Base-by-base conservation (phyloP, 116 monocot genomes). In the Zostera marina region DNA sequence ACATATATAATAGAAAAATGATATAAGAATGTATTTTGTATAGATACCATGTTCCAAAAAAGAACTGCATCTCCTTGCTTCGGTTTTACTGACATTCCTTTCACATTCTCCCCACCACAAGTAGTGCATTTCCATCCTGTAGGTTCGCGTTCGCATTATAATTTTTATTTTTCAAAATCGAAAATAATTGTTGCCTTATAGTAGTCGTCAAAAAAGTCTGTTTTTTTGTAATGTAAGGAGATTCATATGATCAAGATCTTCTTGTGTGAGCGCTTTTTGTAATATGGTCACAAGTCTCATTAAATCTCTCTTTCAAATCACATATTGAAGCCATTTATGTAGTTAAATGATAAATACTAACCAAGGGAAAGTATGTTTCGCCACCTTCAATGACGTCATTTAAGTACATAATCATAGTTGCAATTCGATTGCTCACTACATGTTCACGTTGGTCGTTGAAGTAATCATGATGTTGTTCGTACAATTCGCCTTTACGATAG, bases 401-500 rank as follows among this genome's bases (percentile, higher is more conserved):
- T 57, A 86, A 75, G 68, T 92, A 92, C 87, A 92, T 86, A 11
- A 83, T 80, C 74, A 91, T 82, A 41, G 91, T 91, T 56, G 91
- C 91, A 61, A 91, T 42, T 16, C 91, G 76, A 44, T 91, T 82
- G 9, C 87, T 80, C 26, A 86, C 83, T 52, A 75, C 70, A 57
- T n/a, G n/a, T n/a, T n/a, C n/a, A n/a, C n/a, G n/a, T 32, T 32
- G 32, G 82, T 59, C 56, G 85, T 82, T 69, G 63, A 92, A 92
- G 63, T 78, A 92, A 71, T 92, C 92, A 74, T 76, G 73, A 74
- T 92, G 92, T 47, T 86, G 87, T 26, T 26, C 75, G 65, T 92
- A 92, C 59, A 75, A 80, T 63, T 86, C 80, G 66, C 60, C 68
- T 54, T 66, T 39, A 61, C 80, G 80, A 59, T 92, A 91, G 68